Conservation (phyloP, 2,329 filamentous ascomycete genomes). For the Phyllosticta citriasiana region DNA sequence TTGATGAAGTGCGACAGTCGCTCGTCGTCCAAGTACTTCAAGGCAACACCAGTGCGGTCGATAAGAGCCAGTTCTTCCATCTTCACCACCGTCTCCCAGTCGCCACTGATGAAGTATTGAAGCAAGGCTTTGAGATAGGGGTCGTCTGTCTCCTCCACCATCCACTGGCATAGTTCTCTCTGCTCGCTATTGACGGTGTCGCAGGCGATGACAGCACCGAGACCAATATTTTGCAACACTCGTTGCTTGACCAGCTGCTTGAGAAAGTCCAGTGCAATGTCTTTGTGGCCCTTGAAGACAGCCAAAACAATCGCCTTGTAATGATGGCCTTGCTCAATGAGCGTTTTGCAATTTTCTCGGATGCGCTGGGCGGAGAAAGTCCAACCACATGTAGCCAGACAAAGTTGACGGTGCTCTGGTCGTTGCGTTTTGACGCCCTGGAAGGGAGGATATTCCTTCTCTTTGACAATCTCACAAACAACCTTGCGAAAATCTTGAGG, state of each 20-base stretch:
- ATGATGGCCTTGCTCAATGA: conserved; percentile 47
- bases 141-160: conserved; percentile 57
- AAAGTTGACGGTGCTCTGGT: conserved; percentile 63
- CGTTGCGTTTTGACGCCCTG: conserved; percentile 53
- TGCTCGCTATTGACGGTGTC: conserved; percentile 46
- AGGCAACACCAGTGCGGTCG: conserved; percentile 64
- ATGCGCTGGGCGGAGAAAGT: conserved; percentile 47
- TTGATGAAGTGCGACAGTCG: conserved; percentile 35
- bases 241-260: conserved; percentile 59
- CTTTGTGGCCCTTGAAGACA: conserved; percentile 60
- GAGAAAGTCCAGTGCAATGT: conserved; percentile 59
- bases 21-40: conserved; percentile 56
- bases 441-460: conserved; percentile 51
- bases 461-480: conserved; percentile 54
- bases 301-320: conserved; percentile 70
- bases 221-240: conserved; percentile 47
- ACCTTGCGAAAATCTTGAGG: conserved; percentile 49
- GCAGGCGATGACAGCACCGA: conserved; percentile 39
- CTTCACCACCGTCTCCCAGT: conserved; percentile 65
- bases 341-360: conserved; percentile 38
- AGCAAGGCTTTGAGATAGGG: conserved; percentile 74
- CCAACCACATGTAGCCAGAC: conserved; percentile 66
- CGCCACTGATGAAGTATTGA: conserved; percentile 63
- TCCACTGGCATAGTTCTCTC: conserved; percentile 51
- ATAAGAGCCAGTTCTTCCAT: conserved; percentile 64